phyloP scores from a whole-genome alignment of 1,284 basidiomycete genomes.

The Spongiforma sp. region DNA sequence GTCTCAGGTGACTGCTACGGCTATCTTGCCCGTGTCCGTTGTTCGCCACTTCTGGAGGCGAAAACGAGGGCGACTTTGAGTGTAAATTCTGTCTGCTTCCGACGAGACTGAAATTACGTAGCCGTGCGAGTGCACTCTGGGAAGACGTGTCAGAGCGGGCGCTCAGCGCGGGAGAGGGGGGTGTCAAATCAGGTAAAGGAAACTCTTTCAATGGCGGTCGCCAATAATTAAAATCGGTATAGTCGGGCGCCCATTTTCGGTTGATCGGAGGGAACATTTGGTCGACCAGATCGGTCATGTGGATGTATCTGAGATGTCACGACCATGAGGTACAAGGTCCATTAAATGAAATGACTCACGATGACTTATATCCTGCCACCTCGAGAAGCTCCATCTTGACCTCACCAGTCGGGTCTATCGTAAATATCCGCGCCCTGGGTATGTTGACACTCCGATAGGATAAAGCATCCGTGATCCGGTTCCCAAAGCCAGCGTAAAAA shows the following conservation, averaged over 20 bases:
- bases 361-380: slow-evolving; percentile 95
- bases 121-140: slow-evolving; percentile 71
- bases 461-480: slow-evolving; percentile 97
- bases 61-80: slow-evolving; percentile 36
- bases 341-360: slow-evolving; percentile 63
- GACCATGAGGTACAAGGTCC: neutral
- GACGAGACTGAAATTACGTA: slow-evolving; percentile 83
- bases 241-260: slow-evolving; percentile 87
- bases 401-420: slow-evolving; percentile 94
- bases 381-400: slow-evolving; percentile 98
- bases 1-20: slow-evolving; percentile 50
- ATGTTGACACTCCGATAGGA: slow-evolving; percentile 97
- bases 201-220: slow-evolving; percentile 80
- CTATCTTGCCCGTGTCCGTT: neutral
- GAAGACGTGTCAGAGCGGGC: slow-evolving; percentile 88
- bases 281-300: slow-evolving; percentile 99
- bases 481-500: slow-evolving; percentile 99
- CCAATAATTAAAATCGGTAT: slow-evolving; percentile 99
- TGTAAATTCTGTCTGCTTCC: slow-evolving; percentile 50
- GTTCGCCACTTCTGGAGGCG: slow-evolving; percentile 33
- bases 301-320: slow-evolving; percentile 74
- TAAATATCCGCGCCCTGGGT: slow-evolving; percentile 95
- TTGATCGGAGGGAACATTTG: slow-evolving; percentile 99
- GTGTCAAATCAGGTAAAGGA: slow-evolving; percentile 87
- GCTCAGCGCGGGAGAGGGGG: slow-evolving; percentile 91